Evolutionary conservation across 2,329 filamentous ascomycete genomes (phyloP).

Genomic region (Dactylellina sp.): DNA sequence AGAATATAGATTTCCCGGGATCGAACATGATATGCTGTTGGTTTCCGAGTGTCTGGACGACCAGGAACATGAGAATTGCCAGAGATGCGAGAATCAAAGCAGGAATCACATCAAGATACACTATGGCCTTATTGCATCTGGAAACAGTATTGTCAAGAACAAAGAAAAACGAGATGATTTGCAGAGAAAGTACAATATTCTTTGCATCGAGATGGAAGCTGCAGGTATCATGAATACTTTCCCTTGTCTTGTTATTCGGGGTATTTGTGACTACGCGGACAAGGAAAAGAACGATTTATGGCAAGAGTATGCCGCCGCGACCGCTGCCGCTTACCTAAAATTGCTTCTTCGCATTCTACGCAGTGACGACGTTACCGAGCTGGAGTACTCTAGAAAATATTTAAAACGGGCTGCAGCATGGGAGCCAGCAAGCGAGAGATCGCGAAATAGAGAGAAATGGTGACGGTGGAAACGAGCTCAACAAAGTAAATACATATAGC

Average conservation of each 20-base stretch:
- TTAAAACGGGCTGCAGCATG: too few relatives aligned
- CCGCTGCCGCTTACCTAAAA: conserved; percentile 1
- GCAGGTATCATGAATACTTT: background rate
- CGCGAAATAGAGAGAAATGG: too few relatives aligned
- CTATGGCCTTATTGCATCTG: conserved; percentile 13
- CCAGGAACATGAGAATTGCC: background rate
- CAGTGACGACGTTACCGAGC: too few relatives aligned
- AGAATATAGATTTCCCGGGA: conserved; percentile 2
- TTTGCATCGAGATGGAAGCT: conserved; percentile 12
- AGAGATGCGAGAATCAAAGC: background rate
- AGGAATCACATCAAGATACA: background rate
- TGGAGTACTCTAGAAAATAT: too few relatives aligned
- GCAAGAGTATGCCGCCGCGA: conserved; percentile 12
- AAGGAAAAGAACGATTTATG: conserved; percentile 20
- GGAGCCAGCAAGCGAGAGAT: too few relatives aligned
- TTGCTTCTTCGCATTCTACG: background rate
- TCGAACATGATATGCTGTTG: background rate
- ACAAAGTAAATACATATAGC: too few relatives aligned
- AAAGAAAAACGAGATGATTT: background rate
- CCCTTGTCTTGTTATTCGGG: conserved; percentile 10
- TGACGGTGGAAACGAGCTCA: too few relatives aligned
- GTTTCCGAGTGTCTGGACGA: background rate
- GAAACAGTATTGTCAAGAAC: background rate
- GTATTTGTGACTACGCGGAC: conserved; percentile 20
- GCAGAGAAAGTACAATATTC: background rate